Evolutionary conservation across 139 green algal genomes (phyloP), one percentile per base, ranked within the genome.

Genomic region (Tetratostichococcus sp.): DNA sequence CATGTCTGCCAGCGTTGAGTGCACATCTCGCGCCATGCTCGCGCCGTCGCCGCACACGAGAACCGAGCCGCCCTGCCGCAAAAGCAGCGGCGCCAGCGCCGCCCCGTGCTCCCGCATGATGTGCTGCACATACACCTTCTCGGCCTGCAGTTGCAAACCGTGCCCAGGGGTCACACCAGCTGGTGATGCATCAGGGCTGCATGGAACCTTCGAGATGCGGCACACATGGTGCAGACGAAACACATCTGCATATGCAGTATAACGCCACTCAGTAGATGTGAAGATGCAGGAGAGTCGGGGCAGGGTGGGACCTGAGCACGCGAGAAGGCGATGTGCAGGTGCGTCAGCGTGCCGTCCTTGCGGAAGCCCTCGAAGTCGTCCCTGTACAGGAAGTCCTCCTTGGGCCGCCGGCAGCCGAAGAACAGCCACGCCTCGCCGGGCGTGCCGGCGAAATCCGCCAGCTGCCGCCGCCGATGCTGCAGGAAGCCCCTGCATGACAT

Each of bases 121-220:
- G 85, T 98, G 85, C 86, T 98, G 93, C 71, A 97, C 93, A 73
- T 97, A 97, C 73, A 93, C 82, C 77, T 91, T 89, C 30, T 74
- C 34, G 4, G 43, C 71, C 73, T 81, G 75, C n/a, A n/a, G n/a
- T n/a, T n/a, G n/a, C n/a, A n/a, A n/a, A n/a, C n/a, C n/a, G n/a
- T n/a, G n/a, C n/a, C n/a, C n/a, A n/a, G n/a, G n/a, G 65, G 8
- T 50, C 39, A 50, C 39, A 50, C 39, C 39, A 50, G n/a, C n/a
- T n/a, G n/a, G n/a, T n/a, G n/a, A n/a, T n/a, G n/a, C n/a, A n/a
- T n/a, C n/a, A n/a, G n/a, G n/a, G n/a, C n/a, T n/a, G n/a, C n/a
- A n/a, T n/a, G n/a, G n/a, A n/a, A n/a, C n/a, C n/a, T n/a, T n/a
- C n/a, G n/a, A n/a, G n/a, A n/a, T n/a, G n/a, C 39, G 11, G 39